Base-by-base conservation (phyloP, 331 rosid genomes). In the Acacia concinna region DNA sequence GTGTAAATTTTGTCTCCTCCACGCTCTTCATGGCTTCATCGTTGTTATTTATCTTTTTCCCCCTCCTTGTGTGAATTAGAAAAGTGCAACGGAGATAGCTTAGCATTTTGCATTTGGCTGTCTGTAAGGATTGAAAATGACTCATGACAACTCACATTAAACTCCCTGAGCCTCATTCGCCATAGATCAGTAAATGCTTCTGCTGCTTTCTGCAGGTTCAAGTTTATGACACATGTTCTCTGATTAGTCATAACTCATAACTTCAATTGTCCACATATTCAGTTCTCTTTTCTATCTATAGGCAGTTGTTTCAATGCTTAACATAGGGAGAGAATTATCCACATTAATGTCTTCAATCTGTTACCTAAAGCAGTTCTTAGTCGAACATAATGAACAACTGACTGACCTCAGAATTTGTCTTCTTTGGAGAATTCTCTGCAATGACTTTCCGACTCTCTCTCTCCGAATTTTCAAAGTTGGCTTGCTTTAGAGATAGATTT, bases 201-300 rank as follows among this genome's bases (percentile, higher is more conserved):
- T 23, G 37, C 74, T 69, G 74, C 56, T 23, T 30, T 71, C 62
- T 71, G 76, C 76, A 47, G 44, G 34, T 71, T 27, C 40, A 32
- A 31, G 18, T 32, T 68, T 68, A 38, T 68, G 52, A 40, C 51
- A 38, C 32, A 60, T 59, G 71, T 21, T 67, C 44, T 37, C 44
- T 67, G 47, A 67, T 21, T 37, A 67, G 47, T 67, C 32, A 38
- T 38, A n/a, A 38, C n/a, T 38, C 32, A 40, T 10, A 49, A 28
- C 18, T 71, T 62, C 68, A 62, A 31, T 71, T 47, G 28, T 49
- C 76, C 62, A 30, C 35, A 14, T 60, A 14, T 60, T n/a, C 35
- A 14, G 3, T 30, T 28, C 37, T 60, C 67, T 60, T 59, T 52
- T 60, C 37, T 60, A 11, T 37, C 37, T 12, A 27, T 13, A 37